Base-by-base conservation (phyloP, 192 early-diverging fungal species). In the Coemansia sp. region DNA sequence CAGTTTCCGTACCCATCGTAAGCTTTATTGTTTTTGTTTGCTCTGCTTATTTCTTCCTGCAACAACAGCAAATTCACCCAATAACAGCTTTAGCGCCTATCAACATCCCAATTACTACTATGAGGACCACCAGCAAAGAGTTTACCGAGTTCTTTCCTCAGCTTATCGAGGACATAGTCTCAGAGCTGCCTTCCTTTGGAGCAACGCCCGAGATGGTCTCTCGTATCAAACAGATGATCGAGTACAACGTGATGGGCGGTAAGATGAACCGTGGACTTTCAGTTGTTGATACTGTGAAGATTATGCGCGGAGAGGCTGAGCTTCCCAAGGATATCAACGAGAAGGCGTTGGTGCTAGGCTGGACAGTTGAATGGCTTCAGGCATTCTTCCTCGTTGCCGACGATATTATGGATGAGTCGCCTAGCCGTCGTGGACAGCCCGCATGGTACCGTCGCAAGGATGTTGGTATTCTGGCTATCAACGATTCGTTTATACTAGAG, bases 261-360 rank as follows among this genome's bases (percentile, higher is more conserved):
- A 99, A 99, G 84, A 88, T 98, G 87, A 99, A 99, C 90, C 92
- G 97, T 74, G 97, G 97, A 24, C 78, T 98, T 55, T 93, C 94
- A 4, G 97, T 99, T 18, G 89, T 92, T 25, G 93, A 94, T 66
- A 90, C 96, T 4, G 82, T 97, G 51, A 76, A 85, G 60, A 91
- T 93, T 24, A 81, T 98, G 68, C 86, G 90, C 55, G 83, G 85
- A 50, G 90, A 89, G 58, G 60, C 65, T 22, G 34, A 71, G 54
- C 81, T 94, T 31, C 88, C 92, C 30, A 73, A 82, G 25, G 90
- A 94, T 38, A 90, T 97, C 77, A 84, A 91, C 56, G 85, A 89
- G 66, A 88, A 92, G 74, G 93, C 96, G 34, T 85, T 92, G 74
- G 84, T 95, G 27, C 83, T 98, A 21, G 97, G 97, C 9, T 99